Percentiles rank a stretch among this genome's conserved stretches.
phyloP scores from a whole-genome alignment of 306 rosid species.

The Cercis canadensis region DNA sequence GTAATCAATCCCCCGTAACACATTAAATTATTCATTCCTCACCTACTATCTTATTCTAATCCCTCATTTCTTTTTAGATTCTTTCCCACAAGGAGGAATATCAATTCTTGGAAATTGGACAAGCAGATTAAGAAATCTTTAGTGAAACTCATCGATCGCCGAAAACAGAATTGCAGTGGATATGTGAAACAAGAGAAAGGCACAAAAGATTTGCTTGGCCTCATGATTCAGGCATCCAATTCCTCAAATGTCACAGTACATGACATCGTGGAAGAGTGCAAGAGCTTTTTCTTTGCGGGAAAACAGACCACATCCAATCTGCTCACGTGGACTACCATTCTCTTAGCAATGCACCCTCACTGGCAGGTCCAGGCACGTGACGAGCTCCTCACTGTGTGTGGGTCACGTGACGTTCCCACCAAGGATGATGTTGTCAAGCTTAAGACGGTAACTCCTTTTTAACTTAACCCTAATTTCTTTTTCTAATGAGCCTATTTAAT shows the following conservation, averaged over 20 bases:
- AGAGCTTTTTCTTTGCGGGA: conserved; percentile 98
- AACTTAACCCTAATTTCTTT: no score
- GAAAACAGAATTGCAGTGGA: conserved; percentile 40
- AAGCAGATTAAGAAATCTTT: conserved; percentile 67
- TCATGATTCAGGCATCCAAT: conserved; percentile 78
- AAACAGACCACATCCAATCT: conserved; percentile 97
- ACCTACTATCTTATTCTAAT: no score
- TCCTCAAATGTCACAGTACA: conserved; percentile 59
- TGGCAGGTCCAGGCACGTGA: conserved; percentile 98
- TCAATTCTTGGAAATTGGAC: conserved; percentile 80
- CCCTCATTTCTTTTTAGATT: conserved; percentile 55
- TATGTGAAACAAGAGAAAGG: conserved; percentile 30
- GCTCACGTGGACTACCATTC: conserved; percentile 98
- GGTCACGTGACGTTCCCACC: conserved; percentile 85
- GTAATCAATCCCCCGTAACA: conserved; percentile 40
- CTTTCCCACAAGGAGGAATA: conserved; percentile 77
- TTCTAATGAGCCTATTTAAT: no score
- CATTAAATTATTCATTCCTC: no score
- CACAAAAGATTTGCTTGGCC: conserved; percentile 77
- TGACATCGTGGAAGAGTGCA: conserved; percentile 97
- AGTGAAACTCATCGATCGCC: conserved; percentile 56
- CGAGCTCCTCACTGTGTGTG: conserved; percentile 78
- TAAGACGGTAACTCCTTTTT: conserved; percentile 76
- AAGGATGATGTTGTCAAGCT: conserved; percentile 79
- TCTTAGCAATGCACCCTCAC: conserved; percentile 93